These are phyloP conservation scores for Dictyostelium intermedium DNA, from an alignment of 78 protist species.

Conservation along the genomic window DNA sequence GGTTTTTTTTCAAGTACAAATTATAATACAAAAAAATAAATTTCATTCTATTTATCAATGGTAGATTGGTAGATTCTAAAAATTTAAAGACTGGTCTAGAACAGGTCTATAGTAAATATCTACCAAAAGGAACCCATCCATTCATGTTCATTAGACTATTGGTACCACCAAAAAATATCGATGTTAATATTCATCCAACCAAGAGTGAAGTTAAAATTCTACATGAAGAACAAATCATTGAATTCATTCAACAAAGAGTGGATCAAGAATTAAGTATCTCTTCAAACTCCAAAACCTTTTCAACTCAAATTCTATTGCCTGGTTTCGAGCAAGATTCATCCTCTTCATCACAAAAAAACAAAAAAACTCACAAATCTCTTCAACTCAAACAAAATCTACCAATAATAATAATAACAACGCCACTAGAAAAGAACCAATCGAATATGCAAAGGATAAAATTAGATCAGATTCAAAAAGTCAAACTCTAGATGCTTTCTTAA, in stretches of 20 bases:
- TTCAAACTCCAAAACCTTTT: constrained; percentile 26
- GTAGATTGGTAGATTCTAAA: constrained; percentile 93
- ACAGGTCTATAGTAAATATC: constrained; percentile 74
- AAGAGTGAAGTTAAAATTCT: constrained; percentile 83
- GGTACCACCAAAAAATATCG: constrained; percentile 88
- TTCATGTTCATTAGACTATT: constrained; percentile 87
- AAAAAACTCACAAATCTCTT: neutral
- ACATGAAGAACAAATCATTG: constrained; percentile 67
- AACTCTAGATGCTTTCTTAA: constrained; percentile 35
- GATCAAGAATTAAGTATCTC: constrained; percentile 37
- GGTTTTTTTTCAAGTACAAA: constrained; percentile 89
- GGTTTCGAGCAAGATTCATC: constrained; percentile 3
- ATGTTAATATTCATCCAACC: constrained; percentile 99
- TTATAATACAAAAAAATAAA: constrained; percentile 60
- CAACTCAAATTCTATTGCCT: constrained; percentile 56
- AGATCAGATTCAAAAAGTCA: constrained; percentile 75
- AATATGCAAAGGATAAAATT: constrained; percentile 36
- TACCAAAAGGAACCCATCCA: constrained; percentile 90
- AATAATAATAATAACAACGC: neutral
- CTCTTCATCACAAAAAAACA: constrained; percentile 4
- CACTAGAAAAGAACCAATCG: neutral
- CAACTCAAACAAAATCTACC: neutral
- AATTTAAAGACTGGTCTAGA: constrained; percentile 82
- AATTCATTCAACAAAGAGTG: constrained; percentile 39
- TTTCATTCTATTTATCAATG: constrained; percentile 93